Evolutionary conservation across 352 stramenopile genomes (phyloP).

Genomic region (Hyaloperonospora brassicae): DNA sequence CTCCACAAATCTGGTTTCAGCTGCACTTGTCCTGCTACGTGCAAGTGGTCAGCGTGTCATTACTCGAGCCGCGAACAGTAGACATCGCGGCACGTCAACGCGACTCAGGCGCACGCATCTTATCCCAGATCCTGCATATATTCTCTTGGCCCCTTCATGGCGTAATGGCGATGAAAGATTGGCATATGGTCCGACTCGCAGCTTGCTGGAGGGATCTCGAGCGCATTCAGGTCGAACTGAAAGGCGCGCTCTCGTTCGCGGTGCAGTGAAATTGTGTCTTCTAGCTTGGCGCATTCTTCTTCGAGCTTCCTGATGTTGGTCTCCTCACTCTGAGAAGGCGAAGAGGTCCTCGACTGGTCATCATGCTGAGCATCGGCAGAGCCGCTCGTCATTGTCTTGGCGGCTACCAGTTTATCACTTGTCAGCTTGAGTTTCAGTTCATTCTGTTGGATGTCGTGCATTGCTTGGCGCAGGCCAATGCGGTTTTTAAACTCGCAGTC

Average conservation of each 20-base stretch:
- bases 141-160: constrained; percentile 3
- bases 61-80: no score
- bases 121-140: neutral
- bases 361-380: neutral
- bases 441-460: constrained; percentile 51
- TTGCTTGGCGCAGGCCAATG: constrained; percentile 52
- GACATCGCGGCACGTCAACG: no score
- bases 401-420: constrained; percentile 7
- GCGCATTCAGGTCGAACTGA: constrained; percentile 6
- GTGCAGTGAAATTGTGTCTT: constrained; percentile 20
- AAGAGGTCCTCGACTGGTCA: neutral
- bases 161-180: constrained; percentile 16
- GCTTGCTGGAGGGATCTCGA: neutral
- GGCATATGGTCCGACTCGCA: constrained; percentile 5
- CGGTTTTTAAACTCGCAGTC: constrained; percentile 65
- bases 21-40: no score
- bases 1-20: no score
- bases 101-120: no score
- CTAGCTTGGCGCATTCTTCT: constrained; percentile 10
- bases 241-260: constrained; percentile 20
- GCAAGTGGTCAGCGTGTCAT: no score
- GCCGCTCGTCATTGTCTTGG: neutral
- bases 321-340: constrained; percentile 8
- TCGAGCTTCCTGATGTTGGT: constrained; percentile 16
- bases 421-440: constrained; percentile 10